Conservation (phyloP, 208 protist genomes). For the Trichomonas gallinae region DNA sequence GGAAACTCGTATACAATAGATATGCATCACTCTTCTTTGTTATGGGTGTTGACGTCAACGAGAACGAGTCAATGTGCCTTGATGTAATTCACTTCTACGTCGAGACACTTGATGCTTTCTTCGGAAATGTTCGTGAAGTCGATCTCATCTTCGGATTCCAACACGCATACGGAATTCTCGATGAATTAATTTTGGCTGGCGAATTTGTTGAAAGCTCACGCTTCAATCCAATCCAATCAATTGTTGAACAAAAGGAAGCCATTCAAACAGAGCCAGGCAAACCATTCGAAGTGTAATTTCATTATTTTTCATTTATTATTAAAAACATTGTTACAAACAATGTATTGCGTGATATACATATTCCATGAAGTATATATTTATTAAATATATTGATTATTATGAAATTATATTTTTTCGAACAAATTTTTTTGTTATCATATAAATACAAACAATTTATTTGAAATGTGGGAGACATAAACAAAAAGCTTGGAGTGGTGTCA, state of each 20-base stretch:
- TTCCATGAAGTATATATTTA: too few species aligned
- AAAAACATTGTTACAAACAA: too few species aligned
- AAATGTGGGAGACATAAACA: not conserved
- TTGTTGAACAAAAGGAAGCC: not conserved
- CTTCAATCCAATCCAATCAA: not conserved
- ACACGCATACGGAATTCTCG: not conserved
- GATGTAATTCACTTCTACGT: constrained; percentile 33
- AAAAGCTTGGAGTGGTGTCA: not conserved
- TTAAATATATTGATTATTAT: too few species aligned
- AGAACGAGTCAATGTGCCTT: constrained; percentile 27
- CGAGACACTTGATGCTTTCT: constrained; percentile 31
- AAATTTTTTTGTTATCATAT: not conserved
- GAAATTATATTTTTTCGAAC: not conserved
- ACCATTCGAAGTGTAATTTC: constrained; percentile 1
- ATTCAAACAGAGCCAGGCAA: not conserved
- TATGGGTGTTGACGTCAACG: constrained; percentile 27
- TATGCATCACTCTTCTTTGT: constrained; percentile 32
- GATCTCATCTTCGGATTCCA: constrained; percentile 29
- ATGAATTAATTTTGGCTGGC: constrained; percentile 21
- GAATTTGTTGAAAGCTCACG: constrained; percentile 26
- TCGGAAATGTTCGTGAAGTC: constrained; percentile 28
- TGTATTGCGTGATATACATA: too few species aligned
- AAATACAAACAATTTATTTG: constrained; percentile 8
- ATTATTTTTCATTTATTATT: not conserved
- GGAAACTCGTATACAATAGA: not conserved